phyloP scores from a whole-genome alignment of 192 early-diverging fungal genomes.

The Entophlyctis luteolus region DNA sequence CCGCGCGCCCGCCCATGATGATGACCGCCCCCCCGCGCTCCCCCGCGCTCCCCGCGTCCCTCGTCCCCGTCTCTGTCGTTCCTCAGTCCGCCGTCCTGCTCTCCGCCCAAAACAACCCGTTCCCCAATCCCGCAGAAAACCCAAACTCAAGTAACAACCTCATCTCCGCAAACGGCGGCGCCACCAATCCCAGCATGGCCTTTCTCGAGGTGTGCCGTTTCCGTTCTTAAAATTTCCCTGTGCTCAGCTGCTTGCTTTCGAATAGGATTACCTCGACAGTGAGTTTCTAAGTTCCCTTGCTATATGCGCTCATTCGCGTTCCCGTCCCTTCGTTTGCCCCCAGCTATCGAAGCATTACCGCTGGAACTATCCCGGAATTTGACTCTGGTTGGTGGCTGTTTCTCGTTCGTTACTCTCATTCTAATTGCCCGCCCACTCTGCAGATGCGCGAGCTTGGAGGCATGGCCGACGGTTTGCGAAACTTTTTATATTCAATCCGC shows the following conservation, averaged over 20 bases:
- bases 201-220: slow-evolving; percentile 34
- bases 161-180: not conserved
- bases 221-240: too few species aligned
- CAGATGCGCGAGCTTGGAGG: slow-evolving; percentile 90
- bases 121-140: too few species aligned
- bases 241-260: not conserved
- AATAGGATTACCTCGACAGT: slow-evolving; percentile 90
- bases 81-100: too few species aligned
- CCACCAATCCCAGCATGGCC: slow-evolving; percentile 16
- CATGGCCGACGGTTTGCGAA: slow-evolving; percentile 54
- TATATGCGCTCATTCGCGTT: too few species aligned
- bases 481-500: not conserved
- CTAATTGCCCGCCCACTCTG: not conserved
- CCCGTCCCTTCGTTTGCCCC: too few species aligned
- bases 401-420: not conserved
- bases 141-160: too few species aligned
- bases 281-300: too few species aligned
- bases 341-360: slow-evolving; percentile 38
- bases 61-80: too few species aligned
- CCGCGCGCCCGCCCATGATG: too few species aligned
- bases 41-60: too few species aligned
- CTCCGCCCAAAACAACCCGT: too few species aligned
- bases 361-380: slow-evolving; percentile 71
- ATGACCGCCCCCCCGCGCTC: too few species aligned
- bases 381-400: slow-evolving; percentile 52